Conservation (phyloP, 2,329 filamentous ascomycete species). For the Xylaria sp. region DNA sequence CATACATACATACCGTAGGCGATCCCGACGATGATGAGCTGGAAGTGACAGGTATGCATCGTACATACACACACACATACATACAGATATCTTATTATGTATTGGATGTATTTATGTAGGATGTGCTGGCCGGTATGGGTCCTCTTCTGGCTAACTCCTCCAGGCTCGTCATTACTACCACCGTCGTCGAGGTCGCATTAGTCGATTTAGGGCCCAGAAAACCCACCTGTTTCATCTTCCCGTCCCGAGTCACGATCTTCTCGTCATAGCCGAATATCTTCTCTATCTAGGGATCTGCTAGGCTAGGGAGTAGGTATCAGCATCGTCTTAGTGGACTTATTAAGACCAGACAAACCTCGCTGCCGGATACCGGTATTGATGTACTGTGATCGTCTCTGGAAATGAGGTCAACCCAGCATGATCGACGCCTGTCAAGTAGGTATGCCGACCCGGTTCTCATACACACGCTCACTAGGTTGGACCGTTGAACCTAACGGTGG, state of each 20-base stretch:
- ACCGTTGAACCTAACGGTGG: constrained; percentile 39
- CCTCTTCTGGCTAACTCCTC: constrained; percentile 27
- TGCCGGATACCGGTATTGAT: background rate
- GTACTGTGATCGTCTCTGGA: constrained; percentile 23
- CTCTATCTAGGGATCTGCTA: background rate
- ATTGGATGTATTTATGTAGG: constrained; percentile 35
- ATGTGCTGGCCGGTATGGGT: constrained; percentile 40
- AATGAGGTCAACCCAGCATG: constrained; percentile 12
- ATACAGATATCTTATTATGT: too few species aligned
- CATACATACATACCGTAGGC: background rate
- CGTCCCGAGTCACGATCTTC: constrained; percentile 33
- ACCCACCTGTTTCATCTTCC: constrained; percentile 39
- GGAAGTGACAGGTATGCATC: constrained; percentile 29
- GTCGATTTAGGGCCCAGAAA: constrained; percentile 29
- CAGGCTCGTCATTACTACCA: constrained; percentile 37
- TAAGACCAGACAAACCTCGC: constrained; percentile 6
- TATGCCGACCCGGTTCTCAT: constrained; percentile 27
- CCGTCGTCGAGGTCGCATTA: constrained; percentile 37
- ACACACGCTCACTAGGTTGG: constrained; percentile 12
- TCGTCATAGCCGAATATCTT: constrained; percentile 13
- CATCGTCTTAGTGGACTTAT: background rate
- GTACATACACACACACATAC: constrained; percentile 29
- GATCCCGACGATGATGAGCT: constrained; percentile 11
- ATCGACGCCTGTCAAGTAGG: constrained; percentile 12
- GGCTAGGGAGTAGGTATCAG: background rate